phyloP scores from a whole-genome alignment of 805 yeast species.

The Debaryomyces hansenii region DNA sequence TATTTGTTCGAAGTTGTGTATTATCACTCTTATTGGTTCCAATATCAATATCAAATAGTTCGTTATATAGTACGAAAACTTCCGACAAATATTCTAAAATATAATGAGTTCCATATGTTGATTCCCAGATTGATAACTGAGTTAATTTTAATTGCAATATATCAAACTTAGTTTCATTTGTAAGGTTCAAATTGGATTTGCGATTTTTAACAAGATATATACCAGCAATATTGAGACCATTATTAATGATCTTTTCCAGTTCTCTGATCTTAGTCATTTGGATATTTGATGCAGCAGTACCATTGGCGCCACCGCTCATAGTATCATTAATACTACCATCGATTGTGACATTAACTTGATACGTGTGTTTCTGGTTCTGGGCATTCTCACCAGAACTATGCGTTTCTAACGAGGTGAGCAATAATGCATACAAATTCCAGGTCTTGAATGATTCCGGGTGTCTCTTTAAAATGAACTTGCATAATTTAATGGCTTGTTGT shows the following conservation, averaged over 20 bases:
- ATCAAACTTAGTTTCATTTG: slow-evolving; percentile 41
- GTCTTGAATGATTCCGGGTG: slow-evolving; percentile 58
- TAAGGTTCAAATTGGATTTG: slow-evolving; percentile 22
- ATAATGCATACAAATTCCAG: slow-evolving; percentile 66
- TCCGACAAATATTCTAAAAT: slow-evolving; percentile 68
- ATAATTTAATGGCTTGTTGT: slow-evolving; percentile 42
- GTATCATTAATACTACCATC: slow-evolving; percentile 1
- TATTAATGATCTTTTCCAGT: slow-evolving; percentile 56
- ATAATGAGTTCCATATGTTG: slow-evolving; percentile 53
- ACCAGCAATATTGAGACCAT: slow-evolving; percentile 47
- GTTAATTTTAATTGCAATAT: slow-evolving; percentile 72
- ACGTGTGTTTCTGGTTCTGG: neutral
- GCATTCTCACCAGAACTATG: slow-evolving; percentile 12
- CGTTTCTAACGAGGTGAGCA: slow-evolving; percentile 63
- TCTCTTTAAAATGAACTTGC: slow-evolving; percentile 50
- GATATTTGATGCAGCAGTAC: neutral
- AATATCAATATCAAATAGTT: slow-evolving; percentile 40
- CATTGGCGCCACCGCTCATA: slow-evolving; percentile 3
- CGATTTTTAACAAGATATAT: slow-evolving; percentile 28
- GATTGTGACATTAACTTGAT: neutral
- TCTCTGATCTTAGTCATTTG: slow-evolving; percentile 27
- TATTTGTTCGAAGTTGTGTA: slow-evolving; percentile 5
- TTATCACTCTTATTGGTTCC: slow-evolving; percentile 1
- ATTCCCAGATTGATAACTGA: slow-evolving; percentile 67
- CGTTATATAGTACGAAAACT: slow-evolving; percentile 58